Conservation (phyloP, 139 green algal genomes). For the Chlorella vulgaris region DNA sequence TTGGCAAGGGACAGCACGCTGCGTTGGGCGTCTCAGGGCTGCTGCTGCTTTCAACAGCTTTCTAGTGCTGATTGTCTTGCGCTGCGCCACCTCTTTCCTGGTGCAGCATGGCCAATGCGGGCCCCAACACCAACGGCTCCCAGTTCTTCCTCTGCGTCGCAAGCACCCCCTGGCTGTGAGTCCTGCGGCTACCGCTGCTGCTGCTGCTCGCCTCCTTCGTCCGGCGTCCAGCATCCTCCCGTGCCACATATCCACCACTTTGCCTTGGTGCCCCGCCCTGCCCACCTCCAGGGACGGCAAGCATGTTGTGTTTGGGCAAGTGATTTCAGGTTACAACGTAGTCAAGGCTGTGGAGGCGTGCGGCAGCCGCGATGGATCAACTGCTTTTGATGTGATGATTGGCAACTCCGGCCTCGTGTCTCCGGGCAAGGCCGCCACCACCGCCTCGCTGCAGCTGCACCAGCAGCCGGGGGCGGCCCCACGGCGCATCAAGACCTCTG, state of each 20-base stretch:
- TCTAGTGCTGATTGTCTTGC: neutral
- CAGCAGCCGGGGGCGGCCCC: neutral
- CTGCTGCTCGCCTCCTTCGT: no score
- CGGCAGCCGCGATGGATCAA: slow-evolving; percentile 62
- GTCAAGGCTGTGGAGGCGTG: slow-evolving; percentile 85
- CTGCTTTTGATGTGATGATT: slow-evolving; percentile 14
- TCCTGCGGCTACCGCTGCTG: neutral
- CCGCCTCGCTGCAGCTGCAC: neutral
- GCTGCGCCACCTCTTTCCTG: neutral
- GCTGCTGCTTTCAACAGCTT: neutral
- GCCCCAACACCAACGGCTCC: slow-evolving; percentile 81
- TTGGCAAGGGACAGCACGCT: neutral
- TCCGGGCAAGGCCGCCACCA: neutral
- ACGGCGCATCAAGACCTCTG: neutral
- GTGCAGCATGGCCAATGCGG: slow-evolving; percentile 81
- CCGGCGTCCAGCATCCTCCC: no score
- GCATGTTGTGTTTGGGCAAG: slow-evolving; percentile 88
- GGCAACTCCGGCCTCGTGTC: slow-evolving; percentile 18
- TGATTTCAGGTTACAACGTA: slow-evolving; percentile 65
- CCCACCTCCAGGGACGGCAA: slow-evolving; percentile 50
- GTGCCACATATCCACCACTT: no score
- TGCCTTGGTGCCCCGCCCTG: neutral
- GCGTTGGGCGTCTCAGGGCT: neutral
- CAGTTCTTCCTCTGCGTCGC: slow-evolving; percentile 87
- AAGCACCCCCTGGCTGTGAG: slow-evolving; percentile 73